Conservation (phyloP, 2,329 filamentous ascomycete species). For the Cladophialophora immunda region DNA sequence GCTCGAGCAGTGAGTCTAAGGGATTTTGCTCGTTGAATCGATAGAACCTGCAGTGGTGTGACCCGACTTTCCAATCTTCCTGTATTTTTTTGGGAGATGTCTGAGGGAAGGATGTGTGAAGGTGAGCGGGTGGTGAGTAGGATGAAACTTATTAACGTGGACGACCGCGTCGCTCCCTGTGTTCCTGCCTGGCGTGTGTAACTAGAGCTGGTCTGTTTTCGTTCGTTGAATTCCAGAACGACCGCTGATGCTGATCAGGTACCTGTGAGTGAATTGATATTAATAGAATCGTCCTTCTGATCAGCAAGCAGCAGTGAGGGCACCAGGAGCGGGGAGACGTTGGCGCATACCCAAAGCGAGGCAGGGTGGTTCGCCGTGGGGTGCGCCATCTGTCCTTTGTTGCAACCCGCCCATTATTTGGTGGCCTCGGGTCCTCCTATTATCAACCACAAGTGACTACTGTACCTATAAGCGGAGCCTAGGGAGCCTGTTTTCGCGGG, state of each 20-base stretch:
- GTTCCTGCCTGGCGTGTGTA: not conserved
- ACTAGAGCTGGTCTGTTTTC: too few relatives aligned
- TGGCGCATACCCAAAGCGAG: too few relatives aligned
- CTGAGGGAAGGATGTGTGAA: not conserved
- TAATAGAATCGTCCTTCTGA: slow-evolving; percentile 3
- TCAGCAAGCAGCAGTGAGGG: not conserved
- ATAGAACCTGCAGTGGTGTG: too few relatives aligned
- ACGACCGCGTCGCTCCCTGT: not conserved
- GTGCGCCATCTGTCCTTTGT: not conserved
- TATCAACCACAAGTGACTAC: too few relatives aligned
- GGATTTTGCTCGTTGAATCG: too few relatives aligned
- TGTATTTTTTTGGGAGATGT: not conserved
- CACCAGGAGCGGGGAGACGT: not conserved
- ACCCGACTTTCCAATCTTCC: too few relatives aligned
- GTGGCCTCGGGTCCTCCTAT: not conserved
- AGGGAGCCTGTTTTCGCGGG: not conserved
- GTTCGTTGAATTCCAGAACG: not conserved
- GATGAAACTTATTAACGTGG: not conserved
- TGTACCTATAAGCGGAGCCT: too few relatives aligned
- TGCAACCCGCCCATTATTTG: too few relatives aligned
- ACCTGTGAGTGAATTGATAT: not conserved
- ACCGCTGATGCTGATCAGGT: not conserved
- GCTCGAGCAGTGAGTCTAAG: too few relatives aligned
- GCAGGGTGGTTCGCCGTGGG: too few relatives aligned
- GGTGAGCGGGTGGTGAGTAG: not conserved